Conservation (phyloP, 176 grass and related monocot genomes). For the Avena atlantica region DNA sequence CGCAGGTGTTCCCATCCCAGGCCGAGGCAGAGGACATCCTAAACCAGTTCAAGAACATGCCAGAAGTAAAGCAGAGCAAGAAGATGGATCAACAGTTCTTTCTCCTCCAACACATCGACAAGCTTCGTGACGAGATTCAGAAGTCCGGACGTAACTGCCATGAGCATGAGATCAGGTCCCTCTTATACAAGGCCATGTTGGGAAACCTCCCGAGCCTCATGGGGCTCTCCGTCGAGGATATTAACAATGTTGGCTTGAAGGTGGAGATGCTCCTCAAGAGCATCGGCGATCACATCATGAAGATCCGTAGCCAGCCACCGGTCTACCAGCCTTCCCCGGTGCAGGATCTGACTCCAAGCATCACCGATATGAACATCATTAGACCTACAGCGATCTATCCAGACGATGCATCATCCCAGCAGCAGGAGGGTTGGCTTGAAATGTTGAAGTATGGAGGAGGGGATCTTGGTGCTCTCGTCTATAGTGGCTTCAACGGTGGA, state of each 20-base stretch:
- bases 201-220: neutral
- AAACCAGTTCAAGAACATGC: neutral
- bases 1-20: slow-evolving; percentile 28
- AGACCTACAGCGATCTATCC: neutral
- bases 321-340: neutral
- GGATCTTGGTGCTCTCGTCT: neutral
- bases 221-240: neutral
- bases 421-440: neutral
- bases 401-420: neutral
- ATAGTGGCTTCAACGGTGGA: neutral
- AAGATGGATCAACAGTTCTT: slow-evolving; percentile 41
- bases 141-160: slow-evolving; percentile 5
- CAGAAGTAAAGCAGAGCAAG: slow-evolving; percentile 33
- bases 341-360: no score
- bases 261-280: neutral
- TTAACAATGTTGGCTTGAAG: neutral
- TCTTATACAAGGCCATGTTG: slow-evolving; percentile 18
- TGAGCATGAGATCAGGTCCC: neutral
- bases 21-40: neutral
- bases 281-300: neutral
- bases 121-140: slow-evolving; percentile 9
- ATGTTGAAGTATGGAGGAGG: neutral
- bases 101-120: slow-evolving; percentile 26
- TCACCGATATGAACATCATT: neutral
- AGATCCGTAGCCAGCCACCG: neutral